Evolutionary conservation across 257 asterid species (phyloP), one percentile per base, ranked within the genome.

Genomic region (Rhazya stricta): DNA sequence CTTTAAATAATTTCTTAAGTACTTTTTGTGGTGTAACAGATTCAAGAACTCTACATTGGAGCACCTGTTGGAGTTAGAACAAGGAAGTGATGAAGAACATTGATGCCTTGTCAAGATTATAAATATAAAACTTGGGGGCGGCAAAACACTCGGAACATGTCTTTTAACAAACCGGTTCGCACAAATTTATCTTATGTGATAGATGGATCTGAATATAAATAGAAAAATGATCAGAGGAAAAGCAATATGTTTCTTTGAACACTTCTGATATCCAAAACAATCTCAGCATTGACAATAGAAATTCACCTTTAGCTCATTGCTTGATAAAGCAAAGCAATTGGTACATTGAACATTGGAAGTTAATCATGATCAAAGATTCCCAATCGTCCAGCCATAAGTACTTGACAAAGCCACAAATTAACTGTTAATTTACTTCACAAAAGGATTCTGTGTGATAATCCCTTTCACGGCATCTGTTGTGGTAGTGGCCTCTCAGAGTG

Each of bases 311-410:
- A 67, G 56, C 0, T 39, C 23, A 54, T 34, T 71, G 46, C 75
- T 53, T 36, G 66, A 71, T 9, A 54, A 72, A 13, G 67, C 39
- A 72, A 54, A 36, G 67, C 51, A n/a, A 51, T 54, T 13, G 37
- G 67, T 42, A 54, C 62, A 54, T 42, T 48, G 58, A 6, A 11
- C 13, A n/a, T 9, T 50, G 74, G 13, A 19, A n/a, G 50, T 23
- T 13, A 72, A 56, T 25, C 9, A 57, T 25, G 69, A 45, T 10
- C 62, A 74, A 63, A 56, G 74, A 56, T 68, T 76, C 69, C 39
- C 0, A 29, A 76, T 19, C 74, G 32, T 51, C 75, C 11, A 10
- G 29, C 45, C 48, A 63, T 63, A 41, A 67, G 27, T 57, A 43
- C 48, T 61, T 67, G 25, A 9, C 16, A 56, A 63, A 75, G 25